Base-by-base conservation (phyloP, 352 stramenopile genomes). In the Phytophthora rubi region DNA sequence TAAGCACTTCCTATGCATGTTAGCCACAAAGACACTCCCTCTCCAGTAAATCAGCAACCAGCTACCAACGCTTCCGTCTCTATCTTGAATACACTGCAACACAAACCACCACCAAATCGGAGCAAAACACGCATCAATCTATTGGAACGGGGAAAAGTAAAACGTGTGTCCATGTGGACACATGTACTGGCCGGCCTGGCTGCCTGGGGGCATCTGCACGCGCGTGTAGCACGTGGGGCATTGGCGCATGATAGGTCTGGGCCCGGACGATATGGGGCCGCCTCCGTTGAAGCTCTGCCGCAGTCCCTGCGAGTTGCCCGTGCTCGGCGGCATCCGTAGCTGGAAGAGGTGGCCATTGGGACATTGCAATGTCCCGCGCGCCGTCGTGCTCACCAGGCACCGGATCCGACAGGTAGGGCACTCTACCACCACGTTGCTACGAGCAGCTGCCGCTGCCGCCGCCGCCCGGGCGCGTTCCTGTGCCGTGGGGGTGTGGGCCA, bases 151-250 rank as follows among this genome's bases (percentile, higher is more conserved):
- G 51, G 86, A 85, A 67, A 91, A 96, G 75, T 89, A 93, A 65
- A 96, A 96, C 26, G 88, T 96, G 72, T 96, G 88, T 3, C 88
- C 88, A 55, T 94, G 82, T 0, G 88, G 88, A 83, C 88, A 96
- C 86, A 96, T 94, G 80, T 94, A 96, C 77, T 96, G 88, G 28
- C 88, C 88, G 4, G 88, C 84, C 65, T 94, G 88, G 39, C 85
- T 94, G 16, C 86, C 86, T 13, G 87, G 86, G 1, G 88, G 88
- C 88, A 96, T 96, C 63, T 96, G 88, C 59, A 96, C 88, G 55
- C 87, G 88, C 62, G 88, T 96, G 71, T 91, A 92, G 79, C 88
- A 96, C 55, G 88, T 94, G 53, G 88, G 86, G 48, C 88, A 96
- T 78, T 94, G 85, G 6, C 88, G 84, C 88, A 96, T 96, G 54